Percentiles rank a stretch among this genome's conserved stretches.
Evolutionary conservation across 306 rosid species (phyloP).

Genomic region (Corylus americana): DNA sequence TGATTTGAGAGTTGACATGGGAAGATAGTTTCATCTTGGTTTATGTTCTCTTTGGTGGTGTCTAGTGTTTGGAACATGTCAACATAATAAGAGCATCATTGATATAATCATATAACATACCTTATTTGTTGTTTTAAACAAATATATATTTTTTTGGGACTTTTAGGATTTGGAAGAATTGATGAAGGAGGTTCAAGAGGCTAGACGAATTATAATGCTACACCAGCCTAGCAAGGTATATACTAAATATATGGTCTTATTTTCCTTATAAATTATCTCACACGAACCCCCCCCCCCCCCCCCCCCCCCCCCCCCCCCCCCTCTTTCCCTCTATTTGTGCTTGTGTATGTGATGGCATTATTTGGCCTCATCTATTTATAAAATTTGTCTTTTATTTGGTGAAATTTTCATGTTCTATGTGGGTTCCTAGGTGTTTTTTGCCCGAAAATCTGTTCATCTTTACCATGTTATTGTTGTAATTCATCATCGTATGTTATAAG

Average conservation of each 20-base stretch:
- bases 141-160: conserved; percentile 29
- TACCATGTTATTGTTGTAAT: neutral
- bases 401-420: neutral
- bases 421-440: neutral
- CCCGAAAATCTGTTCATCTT: neutral
- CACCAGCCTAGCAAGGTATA: conserved; percentile 95
- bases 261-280: no score
- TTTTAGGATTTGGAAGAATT: conserved; percentile 79
- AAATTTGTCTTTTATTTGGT: no score
- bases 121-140: conserved; percentile 26
- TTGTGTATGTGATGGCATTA: neutral
- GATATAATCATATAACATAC: neutral
- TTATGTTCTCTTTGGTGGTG: neutral
- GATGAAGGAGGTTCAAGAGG: conserved; percentile 98
- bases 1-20: neutral
- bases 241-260: conserved; percentile 8
- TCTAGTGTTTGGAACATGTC: neutral
- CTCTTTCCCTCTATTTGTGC: neutral
- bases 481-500: neutral
- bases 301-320: no score
- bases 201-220: conserved; percentile 90
- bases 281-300: no score
- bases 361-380: neutral
- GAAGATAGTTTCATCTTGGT: neutral
- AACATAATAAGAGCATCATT: neutral